Base-by-base conservation (phyloP, 176 grass and related monocot species). In the Microstegium vimineum region DNA sequence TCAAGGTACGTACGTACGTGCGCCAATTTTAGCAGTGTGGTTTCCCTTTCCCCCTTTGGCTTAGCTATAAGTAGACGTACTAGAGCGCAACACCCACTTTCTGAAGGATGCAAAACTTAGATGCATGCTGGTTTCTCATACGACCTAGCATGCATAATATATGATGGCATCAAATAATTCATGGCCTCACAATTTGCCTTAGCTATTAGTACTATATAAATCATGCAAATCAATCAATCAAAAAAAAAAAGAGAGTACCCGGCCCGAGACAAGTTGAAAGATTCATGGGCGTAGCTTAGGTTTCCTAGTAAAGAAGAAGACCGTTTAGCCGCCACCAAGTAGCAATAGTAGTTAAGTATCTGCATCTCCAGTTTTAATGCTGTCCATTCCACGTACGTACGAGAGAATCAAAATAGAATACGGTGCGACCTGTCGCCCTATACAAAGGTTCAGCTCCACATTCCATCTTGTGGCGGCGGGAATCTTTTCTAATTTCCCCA, bases 1-100 rank as follows among this genome's bases (percentile, higher is more conserved):
- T 81, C 96, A 99, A 88, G 93, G 96, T 89, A 89, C 12, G 2
- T 42, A 17, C 54, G n/a, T 60, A n/a, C n/a, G n/a, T n/a, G n/a
- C n/a, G n/a, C 22, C 52, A 23, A 23, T 57, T 57, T 23, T 57
- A 57, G 52, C 22, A 57, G 8, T 10, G 8, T 57, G 0, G 22
- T 57, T 57, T n/a, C n/a, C n/a, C n/a, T 23, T 23, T 4, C 47
- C 52, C 8, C 22, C 52, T 1, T 57, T 57, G 52, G 20, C 8
- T n/a, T n/a, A 57, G 20, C 2, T n/a, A 10, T n/a, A n/a, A n/a
- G 2, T 57, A 23, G n/a, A n/a, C n/a, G 52, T n/a, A n/a, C 0
- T 1, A 23, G 3, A 66, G 23, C n/a, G n/a, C 27, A 34, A 6
- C 27, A 33, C 28, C 78, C 41, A 78, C 42, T 6, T 1, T 27